A percentile compares a stretch with the other conserved stretches of the same genome.
phyloP scores from a whole-genome alignment of 2,329 filamentous ascomycete genomes.

The Bimuria novae-zelandiae region DNA sequence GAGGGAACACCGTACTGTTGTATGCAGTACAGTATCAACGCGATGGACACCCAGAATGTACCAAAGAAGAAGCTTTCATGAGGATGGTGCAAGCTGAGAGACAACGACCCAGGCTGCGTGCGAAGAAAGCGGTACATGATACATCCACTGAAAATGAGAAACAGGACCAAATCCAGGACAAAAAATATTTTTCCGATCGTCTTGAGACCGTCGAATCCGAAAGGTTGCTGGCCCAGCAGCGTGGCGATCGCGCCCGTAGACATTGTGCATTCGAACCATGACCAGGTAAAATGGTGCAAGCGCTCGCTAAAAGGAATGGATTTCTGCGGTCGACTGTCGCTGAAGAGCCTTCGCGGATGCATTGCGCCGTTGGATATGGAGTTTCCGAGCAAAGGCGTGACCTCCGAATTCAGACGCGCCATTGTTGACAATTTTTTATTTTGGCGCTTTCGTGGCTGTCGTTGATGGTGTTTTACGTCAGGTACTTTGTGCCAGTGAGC shows the following conservation, averaged over 20 bases:
- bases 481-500: not conserved
- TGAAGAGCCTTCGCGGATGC: not conserved
- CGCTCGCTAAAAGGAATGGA: conserved; percentile 14
- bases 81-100: conserved; percentile 63
- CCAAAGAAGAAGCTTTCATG: conserved; percentile 74
- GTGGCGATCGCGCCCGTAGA: conserved; percentile 71
- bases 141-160: conserved; percentile 59
- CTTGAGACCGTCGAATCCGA: conserved; percentile 65
- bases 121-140: conserved; percentile 63
- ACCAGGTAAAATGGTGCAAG: conserved; percentile 50
- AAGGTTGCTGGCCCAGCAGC: conserved; percentile 61
- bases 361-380: not conserved
- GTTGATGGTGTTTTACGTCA: conserved; percentile 1
- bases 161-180: conserved; percentile 68
- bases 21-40: conserved; percentile 43
- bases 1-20: conserved; percentile 67
- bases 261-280: conserved; percentile 76
- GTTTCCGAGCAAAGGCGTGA: not conserved
- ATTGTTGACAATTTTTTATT: not conserved
- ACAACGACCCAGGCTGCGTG: conserved; percentile 55
- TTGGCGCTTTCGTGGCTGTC: too few species aligned
- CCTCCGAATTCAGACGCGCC: not conserved
- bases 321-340: not conserved
- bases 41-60: conserved; percentile 68
- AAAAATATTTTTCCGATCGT: conserved; percentile 70